Base-by-base conservation (phyloP, 495 filamentous ascomycete genomes). In the Trichoderma asperelloides region DNA sequence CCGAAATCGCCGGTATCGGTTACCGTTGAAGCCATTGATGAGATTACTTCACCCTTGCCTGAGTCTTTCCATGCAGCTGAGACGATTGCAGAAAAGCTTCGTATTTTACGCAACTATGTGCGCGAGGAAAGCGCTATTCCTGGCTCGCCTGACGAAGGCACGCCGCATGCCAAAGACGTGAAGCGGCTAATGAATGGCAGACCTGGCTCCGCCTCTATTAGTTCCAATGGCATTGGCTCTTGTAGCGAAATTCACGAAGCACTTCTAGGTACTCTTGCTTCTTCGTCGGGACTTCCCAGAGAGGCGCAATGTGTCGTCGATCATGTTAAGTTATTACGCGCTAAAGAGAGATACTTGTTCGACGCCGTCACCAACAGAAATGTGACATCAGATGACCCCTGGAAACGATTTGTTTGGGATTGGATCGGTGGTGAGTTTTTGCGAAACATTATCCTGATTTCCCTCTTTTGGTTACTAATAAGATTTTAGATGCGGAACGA, bases 281-380 rank as follows among this genome's bases (percentile, higher is more conserved):
- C 76, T 25, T 70, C 73, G 15, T 70, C 65, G 28, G 71, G 72
- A 2, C 73, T 79, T 7, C 73, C 79, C 4, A 75, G 71, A 55
- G 68, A 75, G 66, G 78, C 76, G 27, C 77, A 80, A 13, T 70
- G 69, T 12, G 66, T 78, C 1, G 49, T 82, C 1, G 80, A 83
- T 41, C 79, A 83, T 64, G 67, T 69, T 8, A 82, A 80, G 76
- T 74, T 82, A 7, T 70, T 80, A 68, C 81, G 84, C 25, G 77
- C 90, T 66, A 82, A 82, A 67, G 87, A 90, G 72, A 89, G 90
- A 1, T 97, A 97, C 72, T 78, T 91, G 1, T 92, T 96, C 70
- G 83, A 96, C 73, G 89, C 83, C 68, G 70, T 75, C 13, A 84
- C 78, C 37, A 97, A 96, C 70, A 83, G 82, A 67, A 71, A 82